Evolutionary conservation across 768 basidiomycete species (phyloP), one percentile per base, ranked within the genome.

Genomic region (Coprinopsis strossmayeri): DNA sequence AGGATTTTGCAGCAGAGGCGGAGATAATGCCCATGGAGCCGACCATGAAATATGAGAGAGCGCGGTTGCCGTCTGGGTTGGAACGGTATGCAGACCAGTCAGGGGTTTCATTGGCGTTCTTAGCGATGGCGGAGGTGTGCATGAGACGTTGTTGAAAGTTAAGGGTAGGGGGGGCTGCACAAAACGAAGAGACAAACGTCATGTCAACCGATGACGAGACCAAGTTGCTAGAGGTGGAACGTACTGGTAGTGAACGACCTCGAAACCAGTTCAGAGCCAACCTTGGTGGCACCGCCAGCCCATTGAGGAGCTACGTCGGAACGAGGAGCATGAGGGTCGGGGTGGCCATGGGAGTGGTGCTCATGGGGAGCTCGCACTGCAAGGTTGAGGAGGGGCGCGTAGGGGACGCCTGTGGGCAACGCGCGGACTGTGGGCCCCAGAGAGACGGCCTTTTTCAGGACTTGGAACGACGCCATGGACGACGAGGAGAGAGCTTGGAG

Each of bases 1-100:
- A 82, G 26, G 91, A 91, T 72, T 98, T 95, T 58, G 94, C 94
- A 51, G 82, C 91, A 17, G 91, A 91, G 48, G 95, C 96, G 54
- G 91, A 84, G 67, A 99, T 79, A 60, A 96, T 78, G 61, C 96
- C 96, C 60, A 97, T 78, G 34, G 91, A 77, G 59, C 91, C 89
- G 54, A 91, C 81, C 86, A 92, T 87, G 68, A 92, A 85, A 71
- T 92, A 92, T 32, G 87, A 87, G 43, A 91, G 68, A 40, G 86
- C 79, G 53, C 87, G 86, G 72, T 87, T 87, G 57, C 61, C 70
- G 34, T 75, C 70, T 42, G 78, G 71, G 58, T 81, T 81, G 42
- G 78, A 70, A 59, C 83, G 81, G 75, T 98, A 97, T 39, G 81
- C 65, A 37, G 82, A 77, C 63, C 87, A 94, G 72, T 97, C 87